These are phyloP conservation scores for Ordospora colligata DNA, from an alignment of 371 early-diverging fungal genomes.

Conservation along the genomic window DNA sequence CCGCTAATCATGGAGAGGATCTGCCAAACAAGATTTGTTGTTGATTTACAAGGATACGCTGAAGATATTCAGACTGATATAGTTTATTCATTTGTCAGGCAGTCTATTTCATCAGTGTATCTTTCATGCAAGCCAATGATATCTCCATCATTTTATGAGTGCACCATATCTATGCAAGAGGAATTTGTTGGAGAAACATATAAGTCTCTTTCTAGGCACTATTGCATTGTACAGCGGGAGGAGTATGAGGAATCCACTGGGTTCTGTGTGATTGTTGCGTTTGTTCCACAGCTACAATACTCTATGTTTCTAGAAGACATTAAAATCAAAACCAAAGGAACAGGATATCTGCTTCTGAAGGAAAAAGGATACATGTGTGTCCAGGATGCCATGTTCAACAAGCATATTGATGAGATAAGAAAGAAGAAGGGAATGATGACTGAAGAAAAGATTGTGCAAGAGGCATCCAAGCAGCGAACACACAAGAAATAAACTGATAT, in stretches of 20 bases:
- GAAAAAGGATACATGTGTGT: conserved; percentile 28
- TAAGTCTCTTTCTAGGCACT: conserved; percentile 35
- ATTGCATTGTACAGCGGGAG: conserved; percentile 22
- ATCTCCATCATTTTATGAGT: conserved; percentile 39
- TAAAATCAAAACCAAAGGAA: conserved; percentile 44
- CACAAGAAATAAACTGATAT: not conserved
- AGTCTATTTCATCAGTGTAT: conserved; percentile 16
- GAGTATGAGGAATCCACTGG: conserved; percentile 39
- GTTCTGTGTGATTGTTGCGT: conserved; percentile 38
- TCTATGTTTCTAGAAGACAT: conserved; percentile 40
- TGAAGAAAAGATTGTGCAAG: conserved; percentile 42
- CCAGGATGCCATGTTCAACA: conserved; percentile 5
- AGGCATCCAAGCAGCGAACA: conserved; percentile 56
- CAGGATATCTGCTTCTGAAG: conserved; percentile 40
- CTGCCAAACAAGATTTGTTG: conserved; percentile 10
- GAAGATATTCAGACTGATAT: not conserved
- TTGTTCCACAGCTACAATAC: conserved; percentile 45
- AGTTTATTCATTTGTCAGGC: conserved; percentile 22
- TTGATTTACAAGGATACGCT: not conserved
- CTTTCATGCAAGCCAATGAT: conserved; percentile 15
- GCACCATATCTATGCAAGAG: conserved; percentile 10
- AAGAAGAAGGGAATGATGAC: conserved; percentile 50
- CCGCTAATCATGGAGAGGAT: conserved; percentile 44
- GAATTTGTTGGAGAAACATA: conserved; percentile 47
- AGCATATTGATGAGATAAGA: conserved; percentile 29